Evolutionary conservation across 2,329 filamentous ascomycete species (phyloP), one percentile per base, ranked within the genome.

Genomic region (Fusarium penzigii): DNA sequence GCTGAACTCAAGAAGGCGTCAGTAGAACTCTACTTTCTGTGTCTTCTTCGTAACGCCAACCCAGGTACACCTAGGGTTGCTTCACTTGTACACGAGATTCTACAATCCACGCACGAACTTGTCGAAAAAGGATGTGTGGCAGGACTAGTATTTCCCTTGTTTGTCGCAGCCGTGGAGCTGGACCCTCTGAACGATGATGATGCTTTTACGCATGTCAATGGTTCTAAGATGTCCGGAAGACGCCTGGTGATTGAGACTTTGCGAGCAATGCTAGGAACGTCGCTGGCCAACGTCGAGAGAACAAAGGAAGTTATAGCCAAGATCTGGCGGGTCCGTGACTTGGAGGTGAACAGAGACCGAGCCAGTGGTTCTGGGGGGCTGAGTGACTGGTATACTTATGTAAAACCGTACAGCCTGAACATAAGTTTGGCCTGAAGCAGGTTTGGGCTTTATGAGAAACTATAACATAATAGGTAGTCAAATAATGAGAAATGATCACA

Each of bases 301-400:
- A 78, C 75, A 8, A 66, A 73, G 11, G 71, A 73, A 1, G 77
- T 79, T 4, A 76, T 79, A 46, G 67, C 72, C 10, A 77, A 75
- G 42, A 70, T 79, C 11, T 79, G 77, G 77, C 71, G 73, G 49
- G 70, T 70, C 41, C 68, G 77, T 17, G 75, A 79, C 17, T 43
- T 68, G 2, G 40, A 59, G 12, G 41, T 58, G 3, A 39, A 57
- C 4, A 45, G 53, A 3, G 57, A 54, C 2, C 9, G 13, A 48
- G 0, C 17, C 39, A 5, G 34, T 3, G 2, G 12, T 36, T 36
- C 48, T 6, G 9, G 25, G 0, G 49, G 48, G 4, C 32, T 9
- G 1, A 67, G 66, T 16, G 65, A 68, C 29, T 67, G 65, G 65
- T 56, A 53, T 29, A 53, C 54, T 1, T 65, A 58, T 38, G 65